These are phyloP conservation scores for Petunia axillaris DNA, from an alignment of 257 asterid genomes.

Conservation along the genomic window DNA sequence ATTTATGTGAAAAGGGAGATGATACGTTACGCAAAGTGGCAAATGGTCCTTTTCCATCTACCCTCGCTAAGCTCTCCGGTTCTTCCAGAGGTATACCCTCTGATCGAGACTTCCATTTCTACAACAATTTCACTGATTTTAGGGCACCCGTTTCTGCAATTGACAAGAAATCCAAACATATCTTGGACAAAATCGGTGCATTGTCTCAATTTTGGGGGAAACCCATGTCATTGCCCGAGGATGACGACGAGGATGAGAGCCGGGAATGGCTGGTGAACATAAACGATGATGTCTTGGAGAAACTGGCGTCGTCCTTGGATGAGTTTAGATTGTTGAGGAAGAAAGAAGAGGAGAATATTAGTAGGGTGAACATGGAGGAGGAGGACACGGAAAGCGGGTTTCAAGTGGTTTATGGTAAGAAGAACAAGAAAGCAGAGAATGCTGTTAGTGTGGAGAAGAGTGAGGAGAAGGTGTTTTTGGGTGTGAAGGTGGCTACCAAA, in stretches of 20 bases:
- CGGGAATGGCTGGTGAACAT: slow-evolving; percentile 73
- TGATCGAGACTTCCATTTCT: slow-evolving; percentile 81
- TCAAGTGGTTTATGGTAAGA: slow-evolving; percentile 76
- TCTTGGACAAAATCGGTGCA: slow-evolving; percentile 56
- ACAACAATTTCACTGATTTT: slow-evolving; percentile 78
- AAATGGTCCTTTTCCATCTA: slow-evolving; percentile 54
- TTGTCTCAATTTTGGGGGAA: slow-evolving; percentile 60
- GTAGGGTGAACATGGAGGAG: slow-evolving; percentile 42
- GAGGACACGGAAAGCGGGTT: slow-evolving; percentile 49
- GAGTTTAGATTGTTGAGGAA: slow-evolving; percentile 59
- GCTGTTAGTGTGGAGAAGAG: slow-evolving; percentile 32
- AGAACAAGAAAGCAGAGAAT: slow-evolving; percentile 48
- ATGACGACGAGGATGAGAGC: slow-evolving; percentile 51
- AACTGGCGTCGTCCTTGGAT: slow-evolving; percentile 69
- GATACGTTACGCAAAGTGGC: slow-evolving; percentile 45
- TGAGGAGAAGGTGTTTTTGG: slow-evolving; percentile 38
- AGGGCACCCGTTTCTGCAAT: slow-evolving; percentile 56
- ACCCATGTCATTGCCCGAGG: slow-evolving; percentile 57
- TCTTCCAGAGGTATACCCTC: slow-evolving; percentile 79
- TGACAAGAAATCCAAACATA: slow-evolving; percentile 51
- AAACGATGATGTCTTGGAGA: slow-evolving; percentile 74
- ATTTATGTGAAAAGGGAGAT: slow-evolving; percentile 39
- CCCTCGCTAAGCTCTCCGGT: slow-evolving; percentile 73
- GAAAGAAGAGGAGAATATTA: slow-evolving; percentile 62
- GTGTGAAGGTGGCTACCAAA: slow-evolving; percentile 67